A percentile compares a stretch with the other conserved stretches of the same genome.
These are phyloP conservation scores for Aspergillus hortae DNA, from an alignment of 2,329 filamentous ascomycete species.

Conservation along the genomic window DNA sequence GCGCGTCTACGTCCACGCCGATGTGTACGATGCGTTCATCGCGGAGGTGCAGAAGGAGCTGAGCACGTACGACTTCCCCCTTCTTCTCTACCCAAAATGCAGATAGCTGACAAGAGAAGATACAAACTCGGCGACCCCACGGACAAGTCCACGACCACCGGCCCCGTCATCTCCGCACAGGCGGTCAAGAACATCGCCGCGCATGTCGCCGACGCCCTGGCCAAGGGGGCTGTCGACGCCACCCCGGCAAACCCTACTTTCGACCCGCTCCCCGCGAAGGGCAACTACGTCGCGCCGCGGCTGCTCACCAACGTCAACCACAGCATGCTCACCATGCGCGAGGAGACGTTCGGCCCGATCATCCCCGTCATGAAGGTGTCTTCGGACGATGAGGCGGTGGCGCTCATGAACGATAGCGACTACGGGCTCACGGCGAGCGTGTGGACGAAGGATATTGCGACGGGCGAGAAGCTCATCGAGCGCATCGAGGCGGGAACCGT, in stretches of 20 bases:
- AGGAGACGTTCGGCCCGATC: conserved; percentile 90
- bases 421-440: conserved; percentile 90
- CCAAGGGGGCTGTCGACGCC: conserved; percentile 73
- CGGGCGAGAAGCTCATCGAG: conserved; percentile 70
- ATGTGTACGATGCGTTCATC: conserved; percentile 79
- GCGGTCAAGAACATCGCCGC: conserved; percentile 70
- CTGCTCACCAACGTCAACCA: conserved; percentile 75
- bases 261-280: conserved; percentile 62
- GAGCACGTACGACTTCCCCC: conserved; percentile 44
- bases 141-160: conserved; percentile 69
- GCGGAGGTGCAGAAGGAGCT: conserved; percentile 73
- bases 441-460: conserved; percentile 80
- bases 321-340: conserved; percentile 79
- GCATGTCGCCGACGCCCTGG: conserved; percentile 76
- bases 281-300: conserved; percentile 81
- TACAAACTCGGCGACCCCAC: conserved; percentile 66
- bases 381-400: conserved; percentile 72
- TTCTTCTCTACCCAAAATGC: neutral
- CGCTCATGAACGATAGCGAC: conserved; percentile 86
- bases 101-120: neutral
- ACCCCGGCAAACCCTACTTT: conserved; percentile 78
- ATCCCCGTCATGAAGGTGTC: conserved; percentile 84
- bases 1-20: conserved; percentile 79
- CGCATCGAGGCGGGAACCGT: conserved; percentile 85
- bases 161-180: conserved; percentile 76